phyloP scores from a whole-genome alignment of 23 red algal genomes.

The Porphyridium purpureum region DNA sequence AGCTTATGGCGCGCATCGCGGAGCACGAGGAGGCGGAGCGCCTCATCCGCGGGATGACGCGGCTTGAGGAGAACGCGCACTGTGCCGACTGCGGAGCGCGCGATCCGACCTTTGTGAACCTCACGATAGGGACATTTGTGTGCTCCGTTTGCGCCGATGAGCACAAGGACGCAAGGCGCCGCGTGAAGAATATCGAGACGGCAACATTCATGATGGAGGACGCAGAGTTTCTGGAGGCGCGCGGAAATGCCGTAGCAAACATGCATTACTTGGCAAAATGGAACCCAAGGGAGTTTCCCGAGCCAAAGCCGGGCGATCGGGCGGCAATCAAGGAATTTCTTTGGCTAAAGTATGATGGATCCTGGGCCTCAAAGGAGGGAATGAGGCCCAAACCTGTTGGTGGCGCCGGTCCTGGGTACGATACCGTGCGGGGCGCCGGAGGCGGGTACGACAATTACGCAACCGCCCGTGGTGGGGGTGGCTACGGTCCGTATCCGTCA shows the following conservation, averaged over 20 bases:
- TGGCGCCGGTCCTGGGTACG: too few relatives aligned
- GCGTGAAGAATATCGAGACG: conserved; percentile 37
- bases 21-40: conserved; percentile 67
- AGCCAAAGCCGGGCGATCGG: conserved; percentile 29
- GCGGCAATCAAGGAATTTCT: conserved; percentile 49
- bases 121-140: conserved; percentile 60
- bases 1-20: too few relatives aligned
- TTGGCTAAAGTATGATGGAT: conserved; percentile 79
- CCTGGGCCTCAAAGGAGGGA: too few relatives aligned
- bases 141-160: conserved; percentile 42
- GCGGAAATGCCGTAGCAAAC: conserved; percentile 38
- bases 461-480: too few relatives aligned
- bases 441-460: too few relatives aligned
- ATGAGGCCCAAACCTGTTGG: too few relatives aligned
- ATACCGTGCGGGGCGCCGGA: too few relatives aligned
- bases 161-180: conserved; percentile 49
- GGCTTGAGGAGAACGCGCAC: conserved; percentile 30
- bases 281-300: conserved; percentile 42
- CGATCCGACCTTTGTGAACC: conserved; percentile 26
- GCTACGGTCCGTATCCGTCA: too few relatives aligned
- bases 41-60: conserved; percentile 8
- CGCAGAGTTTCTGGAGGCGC: conserved; percentile 43
- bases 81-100: conserved; percentile 64
- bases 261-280: conserved; percentile 56
- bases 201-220: conserved; percentile 53